Evolutionary conservation across 208 protist genomes (phyloP).

Genomic region (Crithidia mellificae): DNA sequence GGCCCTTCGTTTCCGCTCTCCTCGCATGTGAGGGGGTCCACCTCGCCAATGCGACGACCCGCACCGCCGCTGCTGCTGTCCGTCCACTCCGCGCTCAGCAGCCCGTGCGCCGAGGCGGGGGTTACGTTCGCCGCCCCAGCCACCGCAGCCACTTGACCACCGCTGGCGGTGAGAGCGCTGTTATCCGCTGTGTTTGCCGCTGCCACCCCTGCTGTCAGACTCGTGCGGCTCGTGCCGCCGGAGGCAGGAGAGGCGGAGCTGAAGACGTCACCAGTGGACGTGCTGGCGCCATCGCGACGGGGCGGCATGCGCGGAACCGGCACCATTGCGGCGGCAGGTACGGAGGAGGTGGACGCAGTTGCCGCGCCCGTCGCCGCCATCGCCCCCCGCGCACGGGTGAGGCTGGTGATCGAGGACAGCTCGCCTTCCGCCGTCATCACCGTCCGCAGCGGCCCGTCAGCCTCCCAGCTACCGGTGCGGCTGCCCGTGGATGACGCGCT

Average conservation of each 20-base stretch:
- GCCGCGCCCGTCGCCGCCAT: not conserved
- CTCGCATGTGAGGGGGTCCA: not conserved
- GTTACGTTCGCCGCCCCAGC: not conserved
- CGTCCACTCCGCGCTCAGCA: not conserved
- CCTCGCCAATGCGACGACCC: conserved; percentile 5
- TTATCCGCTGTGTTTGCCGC: not conserved
- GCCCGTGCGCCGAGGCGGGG: conserved; percentile 2
- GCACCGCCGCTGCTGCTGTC: not conserved
- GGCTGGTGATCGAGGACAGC: conserved; percentile 8
- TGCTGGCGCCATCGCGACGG: not conserved
- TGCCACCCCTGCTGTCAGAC: not conserved
- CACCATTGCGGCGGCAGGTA: not conserved
- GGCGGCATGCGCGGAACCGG: not conserved
- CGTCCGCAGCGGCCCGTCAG: conserved; percentile 5
- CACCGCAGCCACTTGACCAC: no score
- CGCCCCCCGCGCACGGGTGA: not conserved
- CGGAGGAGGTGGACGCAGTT: not conserved
- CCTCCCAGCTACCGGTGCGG: conserved; percentile 28
- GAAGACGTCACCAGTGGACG: not conserved
- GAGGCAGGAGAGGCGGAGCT: not conserved
- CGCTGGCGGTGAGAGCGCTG: no score
- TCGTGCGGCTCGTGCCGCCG: not conserved
- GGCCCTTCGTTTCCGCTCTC: not conserved
- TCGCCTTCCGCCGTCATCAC: conserved; percentile 13
- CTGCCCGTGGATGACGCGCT: conserved; percentile 17